Evolutionary conservation across 345 rosid genomes (phyloP), one percentile per base, ranked within the genome.

Genomic region (Mangifera indica): DNA sequence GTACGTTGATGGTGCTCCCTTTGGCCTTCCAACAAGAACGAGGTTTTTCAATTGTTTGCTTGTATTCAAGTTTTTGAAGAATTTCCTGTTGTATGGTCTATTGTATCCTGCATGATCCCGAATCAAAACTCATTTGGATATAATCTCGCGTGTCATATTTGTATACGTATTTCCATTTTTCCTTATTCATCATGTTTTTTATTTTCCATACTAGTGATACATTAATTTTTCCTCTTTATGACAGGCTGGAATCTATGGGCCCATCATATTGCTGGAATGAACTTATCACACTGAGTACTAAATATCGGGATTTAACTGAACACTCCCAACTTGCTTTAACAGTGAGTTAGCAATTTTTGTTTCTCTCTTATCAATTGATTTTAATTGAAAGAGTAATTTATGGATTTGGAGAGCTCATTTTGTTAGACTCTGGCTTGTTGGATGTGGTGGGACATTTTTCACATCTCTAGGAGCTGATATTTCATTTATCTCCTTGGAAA

Each of bases 291-390:
- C 79, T 90, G 78, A 92, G 93, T 78, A 85, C 93, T 7, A 95
- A 92, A 76, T 95, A 92, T 73, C 86, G 96, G n/a, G 99, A 92
- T 82, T 85, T 92, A 70, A 92, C 98, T 63, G 83, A 87, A 1
- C 91, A 86, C 70, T 92, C 99, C 0, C 99, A 95, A 79, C 91
- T 92, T 80, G 93, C 93, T 29, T 80, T 95, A 60, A 95, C 99
- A 4, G 97, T 95, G 80, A 81, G 84, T 60, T 14, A 21, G 57
- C 48, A 20, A 7, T 55, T 72, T 59, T 60, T 14, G 0, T 54
- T 56, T 4, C 10, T 73, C 63, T 46, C 15, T 74, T 84, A 45
- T 79, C 42, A 37, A 37, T 37, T 37, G 42, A 37, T 37, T 37
- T 37, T 37, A 37, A 5, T 6, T 37, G 42, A 5, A 37, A 37